Percentiles rank a stretch among this genome's conserved stretches.
Conservation (phyloP, 495 filamentous ascomycete species). For the Tuber indicum region DNA sequence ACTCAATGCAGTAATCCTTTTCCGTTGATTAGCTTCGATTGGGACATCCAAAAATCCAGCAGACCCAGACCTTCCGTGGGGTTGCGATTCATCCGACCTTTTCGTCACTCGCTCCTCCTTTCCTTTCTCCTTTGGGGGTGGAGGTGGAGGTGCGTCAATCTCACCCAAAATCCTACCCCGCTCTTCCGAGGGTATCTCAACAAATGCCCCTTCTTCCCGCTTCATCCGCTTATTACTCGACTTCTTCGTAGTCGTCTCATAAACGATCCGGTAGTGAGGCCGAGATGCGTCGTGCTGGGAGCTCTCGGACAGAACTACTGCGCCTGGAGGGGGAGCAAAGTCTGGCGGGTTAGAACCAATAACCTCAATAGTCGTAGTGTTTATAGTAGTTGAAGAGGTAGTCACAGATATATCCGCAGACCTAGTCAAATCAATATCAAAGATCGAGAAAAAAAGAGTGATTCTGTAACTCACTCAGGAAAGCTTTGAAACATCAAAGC, state of each 20-base stretch:
- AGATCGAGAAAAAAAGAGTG: neutral
- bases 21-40: slow-evolving; percentile 24
- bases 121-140: neutral
- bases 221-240: slow-evolving; percentile 27
- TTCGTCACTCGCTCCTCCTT: neutral
- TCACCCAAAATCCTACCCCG: slow-evolving; percentile 27
- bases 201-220: slow-evolving; percentile 23
- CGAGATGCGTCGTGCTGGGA: slow-evolving; percentile 44
- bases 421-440: slow-evolving; percentile 8
- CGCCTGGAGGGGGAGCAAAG: slow-evolving; percentile 58
- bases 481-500: slow-evolving; percentile 37
- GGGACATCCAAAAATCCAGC: neutral
- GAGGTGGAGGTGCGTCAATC: neutral
- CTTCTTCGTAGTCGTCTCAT: slow-evolving; percentile 42
- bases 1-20: slow-evolving; percentile 8
- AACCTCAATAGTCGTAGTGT: slow-evolving; percentile 67
- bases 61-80: neutral
- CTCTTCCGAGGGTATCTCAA: slow-evolving; percentile 13
- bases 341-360: slow-evolving; percentile 55
- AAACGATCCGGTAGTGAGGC: slow-evolving; percentile 41
- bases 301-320: slow-evolving; percentile 53
- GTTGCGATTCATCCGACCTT: neutral
- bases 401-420: slow-evolving; percentile 56
- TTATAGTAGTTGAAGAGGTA: slow-evolving; percentile 57
- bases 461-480: slow-evolving; percentile 28